Base-by-base conservation (phyloP, 2,329 filamentous ascomycete genomes). In the Acarospora socialis region DNA sequence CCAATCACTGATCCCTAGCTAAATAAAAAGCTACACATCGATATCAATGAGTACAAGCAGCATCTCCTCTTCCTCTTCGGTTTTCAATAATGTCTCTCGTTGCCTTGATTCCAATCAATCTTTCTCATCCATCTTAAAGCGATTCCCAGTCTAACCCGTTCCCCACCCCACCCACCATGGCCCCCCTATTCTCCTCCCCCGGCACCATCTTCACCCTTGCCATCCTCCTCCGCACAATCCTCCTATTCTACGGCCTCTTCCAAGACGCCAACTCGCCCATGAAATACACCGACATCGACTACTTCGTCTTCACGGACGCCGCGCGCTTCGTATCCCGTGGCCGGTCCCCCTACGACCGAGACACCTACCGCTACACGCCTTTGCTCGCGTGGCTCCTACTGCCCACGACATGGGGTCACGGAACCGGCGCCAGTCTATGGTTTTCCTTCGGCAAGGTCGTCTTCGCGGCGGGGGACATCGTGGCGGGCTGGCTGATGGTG, bases 261-360 rank as follows among this genome's bases (percentile, higher is more conserved):
- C 90, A 98, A 61, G 90, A 98, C 58, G 77, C 82, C 38, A 68
- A 86, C 58, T 92, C 84, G 5, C 77, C 87, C 9, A 61, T 98
- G 50, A 95, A 95, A 60, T 98, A 95, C 63, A 98, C 90, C 31
- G 90, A 98, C 58, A 94, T 98, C 47, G 90, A 98, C 65, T 98
- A 98, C 59, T 75, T 84, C 43, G 90, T 98, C 54, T 98, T 98
- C 64, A 95, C 90, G 29, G 87, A 95, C 54, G 90, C 90, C 16
- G 73, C 90, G 2, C 79, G 81, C 42, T 87, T 80, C 55, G 61
- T 82, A 25, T 60, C 75, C 3, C 61, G 57, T n/a, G 70, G 70
- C 3, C 58, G 61, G 28, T 81, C 81, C 0, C 90, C 90, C 2
- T 98, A 98, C 54, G 68, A 70, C 23, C 74, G 90, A 33, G 87